phyloP scores from a whole-genome alignment of 2,329 filamentous ascomycete genomes.

The Cladosporium velox region DNA sequence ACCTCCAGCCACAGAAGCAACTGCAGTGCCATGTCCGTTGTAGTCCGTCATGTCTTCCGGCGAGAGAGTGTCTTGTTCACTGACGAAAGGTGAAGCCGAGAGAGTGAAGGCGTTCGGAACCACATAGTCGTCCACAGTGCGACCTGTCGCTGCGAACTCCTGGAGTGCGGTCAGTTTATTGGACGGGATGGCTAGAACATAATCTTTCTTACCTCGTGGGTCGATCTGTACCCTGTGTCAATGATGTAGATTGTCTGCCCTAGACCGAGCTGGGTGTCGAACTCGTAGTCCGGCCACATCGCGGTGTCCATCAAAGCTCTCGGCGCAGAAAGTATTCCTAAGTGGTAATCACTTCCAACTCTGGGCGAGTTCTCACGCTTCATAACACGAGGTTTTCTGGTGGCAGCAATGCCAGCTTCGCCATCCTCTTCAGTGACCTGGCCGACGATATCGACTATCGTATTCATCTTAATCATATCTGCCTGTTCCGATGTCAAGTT shows the following conservation, averaged over 20 bases:
- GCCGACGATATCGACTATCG: conserved; percentile 6
- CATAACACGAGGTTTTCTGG: background rate
- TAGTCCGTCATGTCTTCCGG: conserved; percentile 13
- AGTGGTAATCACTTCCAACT: conserved; percentile 5
- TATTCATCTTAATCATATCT: background rate
- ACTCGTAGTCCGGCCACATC: conserved; percentile 11
- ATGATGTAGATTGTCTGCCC: conserved; percentile 12
- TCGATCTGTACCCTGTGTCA: conserved; percentile 5
- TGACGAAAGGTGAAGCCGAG: background rate
- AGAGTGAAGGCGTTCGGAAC: conserved; percentile 8
- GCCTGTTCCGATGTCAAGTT: conserved; percentile 12
- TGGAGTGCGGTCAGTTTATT: background rate
- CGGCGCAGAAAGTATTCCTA: conserved; percentile 9
- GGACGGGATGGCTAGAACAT: too few relatives aligned
- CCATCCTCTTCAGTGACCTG: conserved; percentile 4
- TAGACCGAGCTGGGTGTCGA: background rate
- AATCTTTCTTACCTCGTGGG: background rate
- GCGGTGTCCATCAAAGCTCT: conserved; percentile 8
- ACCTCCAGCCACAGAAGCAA: conserved; percentile 4
- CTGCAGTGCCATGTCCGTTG: conserved; percentile 5
- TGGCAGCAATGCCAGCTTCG: conserved; percentile 7
- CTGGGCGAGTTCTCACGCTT: conserved; percentile 11
- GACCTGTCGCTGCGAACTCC: conserved; percentile 7
- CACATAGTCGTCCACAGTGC: conserved; percentile 7
- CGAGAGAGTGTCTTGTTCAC: background rate